Evolutionary conservation across 2,329 filamentous ascomycete genomes (phyloP).

Genomic region (Penicillium hordei): DNA sequence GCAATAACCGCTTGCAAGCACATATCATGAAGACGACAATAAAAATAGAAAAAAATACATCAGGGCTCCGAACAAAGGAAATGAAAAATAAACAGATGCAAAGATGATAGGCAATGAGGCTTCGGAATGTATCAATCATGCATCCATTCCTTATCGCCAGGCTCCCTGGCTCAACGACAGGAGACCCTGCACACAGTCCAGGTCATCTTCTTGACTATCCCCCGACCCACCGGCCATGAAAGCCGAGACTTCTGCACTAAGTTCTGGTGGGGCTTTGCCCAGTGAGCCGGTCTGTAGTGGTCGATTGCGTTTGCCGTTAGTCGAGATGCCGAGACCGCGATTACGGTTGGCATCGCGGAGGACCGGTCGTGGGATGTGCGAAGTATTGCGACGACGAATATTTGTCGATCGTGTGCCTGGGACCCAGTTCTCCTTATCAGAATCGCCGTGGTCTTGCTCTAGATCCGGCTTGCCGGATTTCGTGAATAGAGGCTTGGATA

Average conservation of each 20-base stretch:
- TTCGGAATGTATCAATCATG: slow-evolving; percentile 7
- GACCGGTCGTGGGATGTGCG: slow-evolving; percentile 40
- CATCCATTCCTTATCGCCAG: slow-evolving; percentile 61
- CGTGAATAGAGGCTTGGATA: slow-evolving; percentile 23
- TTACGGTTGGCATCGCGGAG: slow-evolving; percentile 47
- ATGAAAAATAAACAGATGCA: slow-evolving; percentile 12
- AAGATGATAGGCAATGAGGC: slow-evolving; percentile 6
- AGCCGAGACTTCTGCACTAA: slow-evolving; percentile 65
- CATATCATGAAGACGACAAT: slow-evolving; percentile 24
- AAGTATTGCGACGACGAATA: slow-evolving; percentile 39
- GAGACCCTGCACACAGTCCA: slow-evolving; percentile 87
- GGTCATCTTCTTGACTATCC: slow-evolving; percentile 72
- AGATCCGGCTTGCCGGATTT: slow-evolving; percentile 40
- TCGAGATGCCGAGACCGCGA: slow-evolving; percentile 25
- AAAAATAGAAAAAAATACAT: slow-evolving; percentile 21
- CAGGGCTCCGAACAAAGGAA: slow-evolving; percentile 26
- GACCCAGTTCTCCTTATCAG: slow-evolving; percentile 92
- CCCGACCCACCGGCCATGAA: slow-evolving; percentile 65
- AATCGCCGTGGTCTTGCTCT: slow-evolving; percentile 64
- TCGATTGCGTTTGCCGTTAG: slow-evolving; percentile 32
- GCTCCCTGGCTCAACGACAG: slow-evolving; percentile 88
- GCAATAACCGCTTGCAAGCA: slow-evolving; percentile 33
- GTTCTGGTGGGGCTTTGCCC: slow-evolving; percentile 42
- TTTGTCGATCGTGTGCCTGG: slow-evolving; percentile 48
- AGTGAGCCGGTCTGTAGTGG: slow-evolving; percentile 30